A percentile compares a stretch with the other conserved stretches of the same genome.
Evolutionary conservation across 495 filamentous ascomycete species (phyloP).

Genomic region (Penicillium riverlandense): DNA sequence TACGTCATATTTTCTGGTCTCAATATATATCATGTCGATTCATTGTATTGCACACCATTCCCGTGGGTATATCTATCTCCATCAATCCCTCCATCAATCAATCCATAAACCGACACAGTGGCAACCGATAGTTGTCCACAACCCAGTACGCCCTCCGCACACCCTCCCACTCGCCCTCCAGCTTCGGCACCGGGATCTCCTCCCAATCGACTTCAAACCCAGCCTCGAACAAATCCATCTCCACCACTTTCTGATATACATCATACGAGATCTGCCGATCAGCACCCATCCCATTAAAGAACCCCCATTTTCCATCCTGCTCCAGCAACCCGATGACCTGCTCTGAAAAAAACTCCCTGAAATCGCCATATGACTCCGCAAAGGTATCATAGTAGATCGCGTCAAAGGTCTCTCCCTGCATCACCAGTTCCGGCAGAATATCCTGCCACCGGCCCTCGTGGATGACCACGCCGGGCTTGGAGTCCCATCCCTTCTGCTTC

Average conservation of each 20-base stretch:
- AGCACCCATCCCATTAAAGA: slow-evolving; percentile 94
- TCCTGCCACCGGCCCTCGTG: slow-evolving; percentile 83
- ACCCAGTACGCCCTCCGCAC: slow-evolving; percentile 85
- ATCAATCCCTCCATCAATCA: slow-evolving; percentile 25
- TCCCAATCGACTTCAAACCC: slow-evolving; percentile 88
- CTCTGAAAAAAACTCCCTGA: slow-evolving; percentile 84
- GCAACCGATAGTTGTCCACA: slow-evolving; percentile 65
- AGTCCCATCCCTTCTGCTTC: slow-evolving; percentile 52
- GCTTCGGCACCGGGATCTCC: slow-evolving; percentile 60
- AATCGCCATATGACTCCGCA: slow-evolving; percentile 80
- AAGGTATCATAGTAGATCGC: slow-evolving; percentile 98
- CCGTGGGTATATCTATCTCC: not conserved
- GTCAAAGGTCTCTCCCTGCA: slow-evolving; percentile 68
- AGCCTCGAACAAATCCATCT: slow-evolving; percentile 86
- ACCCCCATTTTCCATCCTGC: slow-evolving; percentile 69
- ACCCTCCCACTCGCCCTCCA: slow-evolving; percentile 72
- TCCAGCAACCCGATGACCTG: slow-evolving; percentile 73
- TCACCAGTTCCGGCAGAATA: slow-evolving; percentile 61
- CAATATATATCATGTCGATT: not conserved
- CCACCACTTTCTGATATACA: slow-evolving; percentile 86
- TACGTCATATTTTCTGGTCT: too few species aligned
- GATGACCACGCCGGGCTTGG: slow-evolving; percentile 55
- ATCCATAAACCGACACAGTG: slow-evolving; percentile 56
- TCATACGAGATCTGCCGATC: slow-evolving; percentile 91
- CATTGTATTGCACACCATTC: not conserved